Base-by-base conservation (phyloP, 257 asterid species). In the Solanum piurae region DNA sequence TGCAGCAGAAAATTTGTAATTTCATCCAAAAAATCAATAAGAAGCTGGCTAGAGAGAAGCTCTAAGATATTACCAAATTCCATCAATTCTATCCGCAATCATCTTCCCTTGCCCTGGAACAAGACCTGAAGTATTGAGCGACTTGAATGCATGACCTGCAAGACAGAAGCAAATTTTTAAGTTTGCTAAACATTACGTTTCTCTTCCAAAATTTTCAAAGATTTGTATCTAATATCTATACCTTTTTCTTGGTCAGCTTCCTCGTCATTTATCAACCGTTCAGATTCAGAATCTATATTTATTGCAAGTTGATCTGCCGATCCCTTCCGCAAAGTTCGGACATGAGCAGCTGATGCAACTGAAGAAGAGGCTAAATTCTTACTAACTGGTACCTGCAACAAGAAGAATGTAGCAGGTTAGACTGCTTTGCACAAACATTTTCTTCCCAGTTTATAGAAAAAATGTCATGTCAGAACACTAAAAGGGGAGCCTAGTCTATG, bases 101-200 rank as follows among this genome's bases (percentile, higher is more conserved):
- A 90, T 88, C 93, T 94, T 95, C 86, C 98, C 99, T 91, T 95
- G 99, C 91, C 94, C 94, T 58, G 99, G 99, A 91, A 97, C 88
- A 86, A 97, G 91, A 86, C 99, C 98, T 18, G 99, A 91, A 29
- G 96, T 92, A 90, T 86, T 93, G 84, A 97, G 93, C 37, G 99
- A 94, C 93, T 96, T 97, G 88, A 97, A 97, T 12, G 89, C 88
- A 82, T 94, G 98, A 90, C 99, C 99, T 97, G 96, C 91, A 91
- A 23, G 85, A 91, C 34, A 71, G 60, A 84, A 77, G 66, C 52
- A 72, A 44, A 29, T 11, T 27, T 74, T 25, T 89, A 40, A 90
- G 76, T 82, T 83, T 71, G 38, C 79, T 46, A 68, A 18, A 68
- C 25, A 23, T 83, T 38, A 60, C 25, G 21, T 9, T 18, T 34